Base-by-base conservation (phyloP, 208 protist genomes). In the Acanthamoeba lugdunensis region DNA sequence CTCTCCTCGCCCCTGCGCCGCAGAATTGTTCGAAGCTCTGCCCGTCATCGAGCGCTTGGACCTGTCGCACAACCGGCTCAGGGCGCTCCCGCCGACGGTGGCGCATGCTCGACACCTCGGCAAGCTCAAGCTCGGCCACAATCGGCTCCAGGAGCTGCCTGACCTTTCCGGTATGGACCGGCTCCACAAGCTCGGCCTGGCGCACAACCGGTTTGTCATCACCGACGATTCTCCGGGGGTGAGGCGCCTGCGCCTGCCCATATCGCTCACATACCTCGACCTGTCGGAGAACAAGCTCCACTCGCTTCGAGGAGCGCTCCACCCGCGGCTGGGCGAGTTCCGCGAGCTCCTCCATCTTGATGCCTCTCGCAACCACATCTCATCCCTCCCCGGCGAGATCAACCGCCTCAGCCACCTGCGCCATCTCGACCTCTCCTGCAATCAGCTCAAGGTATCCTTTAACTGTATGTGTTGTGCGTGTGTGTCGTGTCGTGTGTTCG, bases 241-340 rank as follows among this genome's bases (percentile, higher is more conserved):
- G 5, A 8, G 21, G 75, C 50, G 67, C 7, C 67, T 84, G 48
- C 75, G 48, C 2, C 75, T 84, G 30, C 75, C 75, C 23, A 56
- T 21, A 9, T 84, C 75, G 30, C 75, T 84, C 75, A 84, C 75
- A 2, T 28, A 30, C 45, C 75, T 84, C 75, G n/a, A 84, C 48
- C 45, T 84, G 18, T 84, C 33, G 5, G n/a, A 84, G 16, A 84
- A 84, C 45, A 84, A 84, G 75, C 75, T 84, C 14, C 45, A 84
- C 41, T 58, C 75, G 23, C 41, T 84, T 4, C 75, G 48, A 50
- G 75, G 75, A 8, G 30, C 67, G 41, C 30, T 84, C 9, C 75
- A 30, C 14, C 30, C 75, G 48, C 8, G n/a, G 7, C 75, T 84
- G 33, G 41, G 41, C 4, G 75, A 84, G 48, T 56, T 84, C 7